These are phyloP conservation scores for Phytopythium oedochilum DNA, from an alignment of 352 stramenopile genomes.

Conservation along the genomic window DNA sequence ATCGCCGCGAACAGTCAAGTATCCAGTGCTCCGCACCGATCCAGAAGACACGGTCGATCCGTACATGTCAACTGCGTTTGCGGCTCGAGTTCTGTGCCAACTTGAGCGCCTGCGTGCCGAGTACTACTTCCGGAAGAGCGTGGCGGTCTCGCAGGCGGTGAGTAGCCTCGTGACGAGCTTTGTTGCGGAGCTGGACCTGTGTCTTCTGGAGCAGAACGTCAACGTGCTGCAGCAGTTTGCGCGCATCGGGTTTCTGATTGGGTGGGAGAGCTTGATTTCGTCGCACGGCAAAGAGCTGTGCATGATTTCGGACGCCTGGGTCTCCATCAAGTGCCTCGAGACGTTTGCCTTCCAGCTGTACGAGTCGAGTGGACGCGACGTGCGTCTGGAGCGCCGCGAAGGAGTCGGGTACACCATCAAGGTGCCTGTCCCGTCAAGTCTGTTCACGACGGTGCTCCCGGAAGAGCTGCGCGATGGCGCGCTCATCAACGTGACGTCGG, in stretches of 20 bases:
- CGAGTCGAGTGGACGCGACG: conserved; percentile 32
- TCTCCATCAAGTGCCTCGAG: conserved; percentile 86
- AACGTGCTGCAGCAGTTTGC: conserved; percentile 69
- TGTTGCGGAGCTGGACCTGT: conserved; percentile 70
- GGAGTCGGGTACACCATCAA: conserved; percentile 66
- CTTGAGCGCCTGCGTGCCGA: conserved; percentile 73
- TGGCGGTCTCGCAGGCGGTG: conserved; percentile 79
- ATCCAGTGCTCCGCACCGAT: conserved; percentile 64
- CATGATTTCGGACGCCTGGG: conserved; percentile 92
- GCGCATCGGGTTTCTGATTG: conserved; percentile 84
- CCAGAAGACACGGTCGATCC: conserved; percentile 48
- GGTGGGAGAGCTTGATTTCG: conserved; percentile 94
- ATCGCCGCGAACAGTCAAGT: conserved; percentile 38
- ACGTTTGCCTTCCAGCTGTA: conserved; percentile 81
- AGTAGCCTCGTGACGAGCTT: conserved; percentile 82
- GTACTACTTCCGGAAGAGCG: conserved; percentile 82
- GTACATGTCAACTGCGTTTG: conserved; percentile 47
- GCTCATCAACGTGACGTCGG: conserved; percentile 69
- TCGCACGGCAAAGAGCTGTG: conserved; percentile 93
- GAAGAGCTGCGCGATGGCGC: conserved; percentile 39
- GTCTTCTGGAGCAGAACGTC: conserved; percentile 48
- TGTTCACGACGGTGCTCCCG: conserved; percentile 45
- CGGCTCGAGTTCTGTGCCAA: conserved; percentile 54
- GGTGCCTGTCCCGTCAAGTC: conserved; percentile 32
- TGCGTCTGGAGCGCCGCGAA: conserved; percentile 58